These are phyloP conservation scores for Podospora tetraspora DNA, from an alignment of 495 filamentous ascomycete species.

Conservation along the genomic window DNA sequence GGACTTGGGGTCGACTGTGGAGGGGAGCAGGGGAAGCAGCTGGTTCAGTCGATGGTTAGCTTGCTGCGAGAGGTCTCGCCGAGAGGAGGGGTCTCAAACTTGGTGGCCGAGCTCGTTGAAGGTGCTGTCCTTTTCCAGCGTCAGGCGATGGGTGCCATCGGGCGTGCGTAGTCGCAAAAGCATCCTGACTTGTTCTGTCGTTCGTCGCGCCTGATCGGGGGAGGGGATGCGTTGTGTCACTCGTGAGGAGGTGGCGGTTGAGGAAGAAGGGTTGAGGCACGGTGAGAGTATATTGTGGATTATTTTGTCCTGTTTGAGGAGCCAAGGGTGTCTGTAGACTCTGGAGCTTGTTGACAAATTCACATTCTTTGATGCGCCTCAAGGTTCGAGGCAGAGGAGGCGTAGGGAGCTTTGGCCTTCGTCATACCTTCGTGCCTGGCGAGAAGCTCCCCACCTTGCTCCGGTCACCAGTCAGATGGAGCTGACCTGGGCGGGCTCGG, in stretches of 20 bases:
- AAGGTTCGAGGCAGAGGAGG: constrained; percentile 1
- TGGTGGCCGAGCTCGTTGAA: constrained; percentile 48
- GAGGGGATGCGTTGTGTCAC: not conserved
- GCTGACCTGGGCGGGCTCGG: too few species aligned
- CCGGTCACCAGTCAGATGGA: too few species aligned
- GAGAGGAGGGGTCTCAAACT: constrained; percentile 26
- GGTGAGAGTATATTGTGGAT: not conserved
- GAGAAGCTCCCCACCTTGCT: not conserved
- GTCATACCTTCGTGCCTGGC: constrained; percentile 15
- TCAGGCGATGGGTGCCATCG: constrained; percentile 66
- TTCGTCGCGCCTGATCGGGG: not conserved
- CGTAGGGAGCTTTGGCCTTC: constrained; percentile 15
- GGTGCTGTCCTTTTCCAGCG: constrained; percentile 52
- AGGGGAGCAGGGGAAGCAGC: constrained; percentile 43
- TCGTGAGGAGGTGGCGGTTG: not conserved
- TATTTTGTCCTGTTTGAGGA: not conserved
- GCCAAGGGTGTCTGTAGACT: not conserved
- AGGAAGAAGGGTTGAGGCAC: not conserved
- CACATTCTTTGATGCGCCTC: not conserved
- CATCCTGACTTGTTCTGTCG: constrained; percentile 40
- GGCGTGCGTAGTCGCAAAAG: constrained; percentile 62
- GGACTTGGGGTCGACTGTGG: constrained; percentile 63
- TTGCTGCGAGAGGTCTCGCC: not conserved
- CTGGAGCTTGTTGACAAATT: not conserved
- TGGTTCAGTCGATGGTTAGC: constrained; percentile 19